Evolutionary conservation across 345 rosid genomes (phyloP), one percentile per base, ranked within the genome.

Genomic region (Rubroshorea leprosula): DNA sequence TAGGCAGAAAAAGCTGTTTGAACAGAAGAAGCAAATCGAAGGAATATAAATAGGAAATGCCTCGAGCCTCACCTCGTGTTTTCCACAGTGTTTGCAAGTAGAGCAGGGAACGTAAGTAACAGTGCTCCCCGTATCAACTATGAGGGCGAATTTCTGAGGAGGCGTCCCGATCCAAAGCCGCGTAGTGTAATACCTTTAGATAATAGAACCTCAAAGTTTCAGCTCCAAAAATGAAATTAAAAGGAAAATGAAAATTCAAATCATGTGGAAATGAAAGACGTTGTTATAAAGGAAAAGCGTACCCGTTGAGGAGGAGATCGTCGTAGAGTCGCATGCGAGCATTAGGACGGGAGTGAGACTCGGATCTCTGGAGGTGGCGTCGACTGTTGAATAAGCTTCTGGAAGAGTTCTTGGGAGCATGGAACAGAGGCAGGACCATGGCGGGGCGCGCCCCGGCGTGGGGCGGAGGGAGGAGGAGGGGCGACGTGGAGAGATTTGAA

Each of bases 91-190:
- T 54, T 78, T 84, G 58, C 97, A 89, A 49, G 74, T 66, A 6
- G 91, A 70, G 66, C 97, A 92, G 19, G 98, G 97, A 13, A 92
- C 96, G 19, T 86, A 92, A 14, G 98, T 92, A 23, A 89, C 94
- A 39, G 90, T 86, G 55, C 96, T 92, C 8, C 98, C 96, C 0
- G 95, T 83, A 73, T 92, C 96, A 1, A 86, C 97, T 41, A 92
- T 89, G 10, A 92, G 82, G 17, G 95, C 84, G 63, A 92, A 92
- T 70, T 45, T 79, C 79, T 92, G 98, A 2, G 98, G 95, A 1
- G 97, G 98, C 31, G 95, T 86, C 54, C 98, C 98, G 75, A 92
- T 92, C 93, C 82, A 92, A 11, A 92, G 78, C 68, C 94, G 66
- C 45, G 96, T 85, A 4, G 99, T 85, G 21, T 93, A 93, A 68